Evolutionary conservation across 139 green algal species (phyloP).

Genomic region (Closterium sp.): DNA sequence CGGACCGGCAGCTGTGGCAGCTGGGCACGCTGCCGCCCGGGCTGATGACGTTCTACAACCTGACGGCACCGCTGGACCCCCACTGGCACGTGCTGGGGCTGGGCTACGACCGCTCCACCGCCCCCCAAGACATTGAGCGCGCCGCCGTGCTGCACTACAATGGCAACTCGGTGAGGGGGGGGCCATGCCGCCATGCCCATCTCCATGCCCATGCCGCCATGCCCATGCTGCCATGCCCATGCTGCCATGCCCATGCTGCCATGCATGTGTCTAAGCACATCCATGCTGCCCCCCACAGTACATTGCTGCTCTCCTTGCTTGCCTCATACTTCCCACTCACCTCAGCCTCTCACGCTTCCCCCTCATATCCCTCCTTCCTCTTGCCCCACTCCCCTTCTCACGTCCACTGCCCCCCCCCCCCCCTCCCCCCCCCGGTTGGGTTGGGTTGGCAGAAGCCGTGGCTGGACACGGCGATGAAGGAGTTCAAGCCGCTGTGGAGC

Average conservation of each 20-base stretch:
- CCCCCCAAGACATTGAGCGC: neutral
- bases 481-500: conserved; percentile 18
- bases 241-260: no score
- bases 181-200: neutral
- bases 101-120: conserved; percentile 4
- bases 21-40: conserved; percentile 23
- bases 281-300: no score
- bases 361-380: no score
- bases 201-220: neutral
- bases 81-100: conserved; percentile 30
- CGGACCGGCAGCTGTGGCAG: conserved; percentile 9
- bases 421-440: neutral
- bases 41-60: conserved; percentile 33
- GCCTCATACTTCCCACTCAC: neutral
- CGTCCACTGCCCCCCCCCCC: no score
- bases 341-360: neutral
- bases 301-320: neutral
- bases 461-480: conserved; percentile 27
- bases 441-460: conserved; percentile 14
- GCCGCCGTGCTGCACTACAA: conserved; percentile 35
- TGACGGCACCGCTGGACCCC: neutral
- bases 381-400: no score
- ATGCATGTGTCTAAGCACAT: no score
- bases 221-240: neutral
- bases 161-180: conserved; percentile 6